Conservation (phyloP, 164 flowering plant species). For the Tetracentron sinense region DNA sequence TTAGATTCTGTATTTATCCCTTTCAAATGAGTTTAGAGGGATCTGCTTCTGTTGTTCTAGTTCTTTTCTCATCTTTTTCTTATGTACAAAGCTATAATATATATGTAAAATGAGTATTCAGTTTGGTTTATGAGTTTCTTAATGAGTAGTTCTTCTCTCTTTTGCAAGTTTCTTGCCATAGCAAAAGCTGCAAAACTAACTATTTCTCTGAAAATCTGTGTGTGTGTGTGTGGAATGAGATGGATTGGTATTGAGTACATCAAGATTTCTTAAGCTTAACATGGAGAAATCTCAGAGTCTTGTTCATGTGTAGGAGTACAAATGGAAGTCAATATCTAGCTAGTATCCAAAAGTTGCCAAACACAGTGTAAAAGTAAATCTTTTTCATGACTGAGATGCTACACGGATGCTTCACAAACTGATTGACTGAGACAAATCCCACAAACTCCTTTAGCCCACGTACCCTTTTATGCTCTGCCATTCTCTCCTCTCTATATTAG, state of each 20-base stretch:
- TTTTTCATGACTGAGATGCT: constrained; percentile 32
- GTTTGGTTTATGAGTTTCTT: constrained; percentile 9
- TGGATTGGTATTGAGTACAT: neutral
- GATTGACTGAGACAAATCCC: constrained; percentile 26
- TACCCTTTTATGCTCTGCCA: neutral
- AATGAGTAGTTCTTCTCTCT: neutral
- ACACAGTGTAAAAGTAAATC: constrained; percentile 23
- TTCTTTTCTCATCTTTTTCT: neutral
- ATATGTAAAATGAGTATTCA: constrained; percentile 20
- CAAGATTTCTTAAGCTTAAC: no score
- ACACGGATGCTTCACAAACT: constrained; percentile 23
- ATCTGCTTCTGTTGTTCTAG: neutral
- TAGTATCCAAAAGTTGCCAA: constrained; percentile 20
- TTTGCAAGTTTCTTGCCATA: neutral
- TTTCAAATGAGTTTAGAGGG: constrained; percentile 25
- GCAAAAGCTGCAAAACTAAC: neutral
- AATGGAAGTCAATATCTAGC: constrained; percentile 9
- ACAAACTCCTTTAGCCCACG: neutral
- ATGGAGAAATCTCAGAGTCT: no score
- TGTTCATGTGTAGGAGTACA: neutral
- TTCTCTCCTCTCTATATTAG: constrained; percentile 10
- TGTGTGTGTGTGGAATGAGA: neutral
- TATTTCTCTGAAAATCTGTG: neutral
- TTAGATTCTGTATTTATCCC: constrained; percentile 65
- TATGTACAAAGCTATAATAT: constrained; percentile 32